Conservation (phyloP, 1,284 basidiomycete species). For the Cerrena zonata region DNA sequence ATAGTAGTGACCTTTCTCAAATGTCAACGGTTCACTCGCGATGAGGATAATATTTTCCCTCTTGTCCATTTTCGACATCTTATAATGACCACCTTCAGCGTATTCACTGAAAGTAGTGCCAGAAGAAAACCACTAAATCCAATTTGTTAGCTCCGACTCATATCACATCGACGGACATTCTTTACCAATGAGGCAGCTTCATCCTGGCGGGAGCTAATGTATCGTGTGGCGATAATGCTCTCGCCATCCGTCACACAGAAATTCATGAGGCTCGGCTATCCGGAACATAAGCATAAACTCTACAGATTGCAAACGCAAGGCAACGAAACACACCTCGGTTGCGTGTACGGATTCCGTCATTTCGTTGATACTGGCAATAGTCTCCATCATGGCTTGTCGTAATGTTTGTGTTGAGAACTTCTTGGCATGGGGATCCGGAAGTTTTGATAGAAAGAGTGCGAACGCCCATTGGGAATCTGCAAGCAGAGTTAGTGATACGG, state of each 20-base stretch:
- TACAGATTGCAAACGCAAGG: not conserved
- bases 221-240: conserved; percentile 88
- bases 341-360: conserved; percentile 72
- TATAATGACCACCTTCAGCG: conserved; percentile 81
- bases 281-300: conserved; percentile 14
- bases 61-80: conserved; percentile 95
- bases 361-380: conserved; percentile 73
- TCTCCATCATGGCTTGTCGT: conserved; percentile 80
- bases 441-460: conserved; percentile 84
- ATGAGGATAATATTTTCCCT: conserved; percentile 93
- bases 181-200: conserved; percentile 85
- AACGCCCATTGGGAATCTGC: conserved; percentile 94
- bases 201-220: conserved; percentile 85
- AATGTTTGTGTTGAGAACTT: conserved; percentile 61
- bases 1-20: conserved; percentile 73
- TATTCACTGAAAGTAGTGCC: conserved; percentile 93
- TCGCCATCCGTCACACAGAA: conserved; percentile 94
- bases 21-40: conserved; percentile 88
- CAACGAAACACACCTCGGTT: conserved; percentile 47
- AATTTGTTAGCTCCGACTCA: conserved; percentile 8
- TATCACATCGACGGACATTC: not conserved
- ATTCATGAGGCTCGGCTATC: conserved; percentile 89
- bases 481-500: not conserved
- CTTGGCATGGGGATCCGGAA: conserved; percentile 73
- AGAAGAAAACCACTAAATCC: conserved; percentile 84